These are phyloP conservation scores for Xylaria sp. DNA, from an alignment of 2,329 filamentous ascomycete genomes.

Conservation along the genomic window DNA sequence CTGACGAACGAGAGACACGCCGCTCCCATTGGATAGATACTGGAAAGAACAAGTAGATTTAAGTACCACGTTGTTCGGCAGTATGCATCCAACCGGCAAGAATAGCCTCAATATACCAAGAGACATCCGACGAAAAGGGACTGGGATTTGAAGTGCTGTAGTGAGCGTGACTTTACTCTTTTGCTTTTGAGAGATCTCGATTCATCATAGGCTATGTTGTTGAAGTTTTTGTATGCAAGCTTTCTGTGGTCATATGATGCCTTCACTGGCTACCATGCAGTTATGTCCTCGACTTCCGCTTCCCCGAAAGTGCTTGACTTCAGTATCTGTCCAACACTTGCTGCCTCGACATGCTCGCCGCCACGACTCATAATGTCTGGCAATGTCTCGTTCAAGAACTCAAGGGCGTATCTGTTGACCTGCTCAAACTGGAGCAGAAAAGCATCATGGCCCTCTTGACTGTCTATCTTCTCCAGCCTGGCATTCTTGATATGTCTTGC, in stretches of 20 bases:
- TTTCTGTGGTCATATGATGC: background rate
- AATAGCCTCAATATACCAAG: no score
- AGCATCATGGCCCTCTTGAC: constrained; percentile 93
- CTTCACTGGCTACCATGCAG: constrained; percentile 72
- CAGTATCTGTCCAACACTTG: constrained; percentile 66
- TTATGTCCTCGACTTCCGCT: constrained; percentile 95
- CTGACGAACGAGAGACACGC: background rate
- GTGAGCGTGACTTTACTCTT: no score
- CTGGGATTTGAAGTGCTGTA: no score
- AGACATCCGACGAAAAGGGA: no score
- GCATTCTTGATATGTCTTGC: constrained; percentile 81
- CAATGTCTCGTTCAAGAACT: constrained; percentile 80
- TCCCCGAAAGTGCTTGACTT: constrained; percentile 95
- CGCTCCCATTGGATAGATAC: background rate
- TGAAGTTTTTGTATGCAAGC: background rate
- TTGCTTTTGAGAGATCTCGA: no score
- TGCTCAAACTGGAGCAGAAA: constrained; percentile 97
- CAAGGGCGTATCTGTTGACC: constrained; percentile 85
- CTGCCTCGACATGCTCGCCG: constrained; percentile 51
- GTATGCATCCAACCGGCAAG: no score
- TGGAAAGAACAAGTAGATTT: background rate
- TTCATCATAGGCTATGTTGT: no score
- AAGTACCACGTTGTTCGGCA: no score
- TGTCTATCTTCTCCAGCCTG: constrained; percentile 84
- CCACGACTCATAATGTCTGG: constrained; percentile 84